These are phyloP conservation scores for Raddia distichophylla DNA, from an alignment of 176 grass and related monocot genomes.

Conservation along the genomic window DNA sequence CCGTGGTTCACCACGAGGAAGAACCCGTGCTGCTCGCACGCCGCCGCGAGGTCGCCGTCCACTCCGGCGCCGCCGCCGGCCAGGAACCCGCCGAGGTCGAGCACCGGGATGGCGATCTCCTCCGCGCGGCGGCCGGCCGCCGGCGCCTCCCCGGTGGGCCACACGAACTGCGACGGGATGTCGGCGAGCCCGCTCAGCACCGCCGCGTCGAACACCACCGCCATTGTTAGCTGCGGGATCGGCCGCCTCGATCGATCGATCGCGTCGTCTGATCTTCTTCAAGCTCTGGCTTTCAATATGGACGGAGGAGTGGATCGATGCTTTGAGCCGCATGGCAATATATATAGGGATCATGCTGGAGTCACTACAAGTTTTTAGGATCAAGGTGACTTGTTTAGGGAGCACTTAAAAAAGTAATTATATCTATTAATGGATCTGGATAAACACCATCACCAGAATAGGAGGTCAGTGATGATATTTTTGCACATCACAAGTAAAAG, in stretches of 20 bases:
- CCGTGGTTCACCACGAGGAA: conserved; percentile 84
- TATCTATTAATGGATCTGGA: background rate
- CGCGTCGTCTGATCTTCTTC: no score
- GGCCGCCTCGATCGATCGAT: background rate
- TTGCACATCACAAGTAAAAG: background rate
- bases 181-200: conserved; percentile 38
- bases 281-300: no score
- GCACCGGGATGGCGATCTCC: conserved; percentile 62
- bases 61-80: background rate
- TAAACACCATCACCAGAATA: background rate
- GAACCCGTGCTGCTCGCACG: conserved; percentile 77
- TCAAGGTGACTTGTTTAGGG: background rate
- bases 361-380: background rate
- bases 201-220: conserved; percentile 58
- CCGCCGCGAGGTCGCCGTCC: conserved; percentile 35
- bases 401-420: background rate
- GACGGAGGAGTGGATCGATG: background rate
- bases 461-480: background rate
- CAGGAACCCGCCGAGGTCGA: conserved; percentile 60
- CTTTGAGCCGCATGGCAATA: background rate
- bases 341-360: background rate
- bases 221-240: background rate
- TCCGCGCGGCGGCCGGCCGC: conserved; percentile 15
- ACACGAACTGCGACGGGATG: conserved; percentile 82
- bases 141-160: conserved; percentile 68